Conservation (phyloP, 2,329 filamentous ascomycete genomes). For the Verticillium longisporum region DNA sequence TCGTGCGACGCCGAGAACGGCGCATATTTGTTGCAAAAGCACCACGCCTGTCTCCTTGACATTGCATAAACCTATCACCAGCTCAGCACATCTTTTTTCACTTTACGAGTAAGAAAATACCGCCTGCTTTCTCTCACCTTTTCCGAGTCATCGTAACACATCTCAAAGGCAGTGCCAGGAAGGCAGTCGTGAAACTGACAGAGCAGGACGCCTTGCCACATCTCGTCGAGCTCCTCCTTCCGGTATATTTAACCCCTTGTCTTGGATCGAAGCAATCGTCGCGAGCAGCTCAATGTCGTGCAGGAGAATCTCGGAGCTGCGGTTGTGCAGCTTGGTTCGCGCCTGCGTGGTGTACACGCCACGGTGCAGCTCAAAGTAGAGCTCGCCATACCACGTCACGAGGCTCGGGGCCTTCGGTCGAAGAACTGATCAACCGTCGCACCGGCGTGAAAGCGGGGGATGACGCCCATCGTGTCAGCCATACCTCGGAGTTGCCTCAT, state of each 20-base stretch:
- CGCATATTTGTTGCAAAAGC: slow-evolving; percentile 44
- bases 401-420: slow-evolving; percentile 51
- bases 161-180: slow-evolving; percentile 60
- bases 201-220: slow-evolving; percentile 61
- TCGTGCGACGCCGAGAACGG: slow-evolving; percentile 44
- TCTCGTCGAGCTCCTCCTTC: slow-evolving; percentile 58
- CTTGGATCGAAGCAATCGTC: slow-evolving; percentile 52
- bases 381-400: slow-evolving; percentile 63
- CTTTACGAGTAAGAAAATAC: neutral
- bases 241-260: slow-evolving; percentile 56
- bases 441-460: slow-evolving; percentile 58
- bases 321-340: slow-evolving; percentile 62
- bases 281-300: slow-evolving; percentile 61
- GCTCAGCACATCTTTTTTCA: neutral
- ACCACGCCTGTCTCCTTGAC: slow-evolving; percentile 51
- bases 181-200: slow-evolving; percentile 67
- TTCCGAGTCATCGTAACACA: slow-evolving; percentile 64
- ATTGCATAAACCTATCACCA: slow-evolving; percentile 44
- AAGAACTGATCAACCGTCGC: slow-evolving; percentile 63
- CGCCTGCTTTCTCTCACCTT: slow-evolving; percentile 25
- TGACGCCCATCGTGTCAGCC: slow-evolving; percentile 48
- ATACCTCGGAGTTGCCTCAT: slow-evolving; percentile 59
- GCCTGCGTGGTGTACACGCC: slow-evolving; percentile 65
- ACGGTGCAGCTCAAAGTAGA: slow-evolving; percentile 63
- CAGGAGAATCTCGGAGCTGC: slow-evolving; percentile 54